Percentiles rank a stretch among this genome's conserved stretches.
These are phyloP conservation scores for Shiraia sp. DNA, from an alignment of 2,329 filamentous ascomycete species.

Conservation along the genomic window DNA sequence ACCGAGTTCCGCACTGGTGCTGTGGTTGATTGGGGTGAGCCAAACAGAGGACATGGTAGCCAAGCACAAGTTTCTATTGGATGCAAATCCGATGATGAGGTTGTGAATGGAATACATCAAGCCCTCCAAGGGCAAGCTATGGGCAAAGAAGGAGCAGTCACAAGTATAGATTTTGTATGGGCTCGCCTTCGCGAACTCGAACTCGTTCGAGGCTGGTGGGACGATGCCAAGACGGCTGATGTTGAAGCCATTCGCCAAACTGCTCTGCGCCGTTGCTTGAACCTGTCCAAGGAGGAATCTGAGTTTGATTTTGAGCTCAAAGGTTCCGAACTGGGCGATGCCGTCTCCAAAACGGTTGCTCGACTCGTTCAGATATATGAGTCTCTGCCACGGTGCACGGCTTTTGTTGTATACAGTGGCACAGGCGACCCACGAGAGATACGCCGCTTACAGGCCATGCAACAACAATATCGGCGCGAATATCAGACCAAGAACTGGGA, in stretches of 20 bases:
- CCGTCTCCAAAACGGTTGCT: slow-evolving; percentile 55
- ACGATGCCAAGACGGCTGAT: slow-evolving; percentile 51
- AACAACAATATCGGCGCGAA: slow-evolving; percentile 60
- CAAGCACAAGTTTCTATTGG: slow-evolving; percentile 60
- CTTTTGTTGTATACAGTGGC: slow-evolving; percentile 67
- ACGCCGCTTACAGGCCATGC: slow-evolving; percentile 59
- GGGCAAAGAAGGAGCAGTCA: slow-evolving; percentile 48
- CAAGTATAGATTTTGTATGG: slow-evolving; percentile 66
- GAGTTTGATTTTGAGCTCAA: slow-evolving; percentile 25
- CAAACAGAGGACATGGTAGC: slow-evolving; percentile 63
- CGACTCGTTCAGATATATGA: slow-evolving; percentile 59
- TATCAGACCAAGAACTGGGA: slow-evolving; percentile 66
- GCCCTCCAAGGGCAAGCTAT: slow-evolving; percentile 54
- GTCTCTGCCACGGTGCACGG: slow-evolving; percentile 60
- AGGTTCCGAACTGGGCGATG: slow-evolving; percentile 45
- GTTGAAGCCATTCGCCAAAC: slow-evolving; percentile 33
- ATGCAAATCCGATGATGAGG: slow-evolving; percentile 60
- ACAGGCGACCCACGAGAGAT: slow-evolving; percentile 64
- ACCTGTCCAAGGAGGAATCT: slow-evolving; percentile 17
- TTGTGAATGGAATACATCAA: slow-evolving; percentile 60
- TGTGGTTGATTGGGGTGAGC: slow-evolving; percentile 88
- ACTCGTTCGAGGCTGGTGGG: slow-evolving; percentile 63
- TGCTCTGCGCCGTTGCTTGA: slow-evolving; percentile 30
- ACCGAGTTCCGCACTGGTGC: slow-evolving; percentile 58
- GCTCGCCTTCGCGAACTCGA: slow-evolving; percentile 65